phyloP scores from a whole-genome alignment of 805 yeast genomes.

The Blastobotrys terrestris region DNA sequence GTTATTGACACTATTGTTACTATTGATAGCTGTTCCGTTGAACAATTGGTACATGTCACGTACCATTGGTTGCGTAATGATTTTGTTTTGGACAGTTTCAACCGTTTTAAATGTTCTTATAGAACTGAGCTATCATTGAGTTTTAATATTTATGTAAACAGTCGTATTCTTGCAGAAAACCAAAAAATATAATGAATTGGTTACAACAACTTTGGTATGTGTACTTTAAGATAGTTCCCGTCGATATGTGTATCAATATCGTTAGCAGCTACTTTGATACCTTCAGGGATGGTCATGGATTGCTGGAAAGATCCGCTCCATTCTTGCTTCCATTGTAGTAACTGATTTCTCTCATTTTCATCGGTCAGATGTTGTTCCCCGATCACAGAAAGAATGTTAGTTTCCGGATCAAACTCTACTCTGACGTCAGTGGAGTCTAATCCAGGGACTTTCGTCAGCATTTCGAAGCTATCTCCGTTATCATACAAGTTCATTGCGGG shows the following conservation, averaged over 20 bases:
- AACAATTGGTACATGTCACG: constrained; percentile 39
- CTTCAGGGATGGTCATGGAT: neutral
- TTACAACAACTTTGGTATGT: neutral
- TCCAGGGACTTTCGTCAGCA: neutral
- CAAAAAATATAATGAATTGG: no score
- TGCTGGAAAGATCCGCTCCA: neutral
- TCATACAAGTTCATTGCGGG: neutral
- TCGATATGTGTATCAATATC: neutral
- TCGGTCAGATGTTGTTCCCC: neutral
- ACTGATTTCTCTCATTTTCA: neutral
- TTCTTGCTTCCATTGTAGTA: neutral
- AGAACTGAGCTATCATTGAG: neutral
- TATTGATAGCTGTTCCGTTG: constrained; percentile 36
- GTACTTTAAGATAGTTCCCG: neutral
- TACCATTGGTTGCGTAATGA: constrained; percentile 35
- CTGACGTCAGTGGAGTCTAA: neutral
- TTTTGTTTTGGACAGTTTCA: constrained; percentile 39
- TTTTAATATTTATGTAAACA: no score
- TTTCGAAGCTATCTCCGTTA: neutral
- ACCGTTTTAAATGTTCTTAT: constrained; percentile 29
- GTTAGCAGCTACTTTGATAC: neutral
- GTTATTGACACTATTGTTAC: constrained; percentile 34
- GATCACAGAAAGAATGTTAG: neutral
- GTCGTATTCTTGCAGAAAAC: no score
- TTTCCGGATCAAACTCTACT: neutral